Evolutionary conservation across 108 stramenopile species (phyloP).

Genomic region (Nannochloropsis salina): DNA sequence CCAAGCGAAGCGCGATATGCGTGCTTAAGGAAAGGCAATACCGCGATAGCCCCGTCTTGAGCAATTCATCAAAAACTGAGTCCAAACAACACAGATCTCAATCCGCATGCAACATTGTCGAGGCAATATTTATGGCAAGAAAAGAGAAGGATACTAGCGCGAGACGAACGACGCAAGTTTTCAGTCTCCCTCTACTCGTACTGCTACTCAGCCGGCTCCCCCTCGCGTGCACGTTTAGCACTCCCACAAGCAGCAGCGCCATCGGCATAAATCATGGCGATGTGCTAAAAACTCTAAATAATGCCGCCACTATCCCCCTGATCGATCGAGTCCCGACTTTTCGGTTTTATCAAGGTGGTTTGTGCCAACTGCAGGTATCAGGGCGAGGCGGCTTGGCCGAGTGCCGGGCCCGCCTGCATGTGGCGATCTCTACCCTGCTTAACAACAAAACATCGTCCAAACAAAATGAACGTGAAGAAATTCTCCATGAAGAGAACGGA

Average conservation of each 20-base stretch:
- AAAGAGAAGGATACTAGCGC: too few species aligned
- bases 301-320: neutral
- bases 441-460: neutral
- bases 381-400: neutral
- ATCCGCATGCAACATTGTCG: too few species aligned
- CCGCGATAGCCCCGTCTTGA: too few species aligned
- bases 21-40: too few species aligned
- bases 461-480: neutral
- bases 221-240: neutral
- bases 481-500: neutral
- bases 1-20: too few species aligned
- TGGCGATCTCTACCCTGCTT: neutral
- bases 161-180: neutral
- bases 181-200: neutral
- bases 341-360: neutral
- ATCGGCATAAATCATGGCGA: neutral
- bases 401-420: conserved; percentile 16
- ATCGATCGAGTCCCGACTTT: conserved; percentile 12
- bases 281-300: neutral
- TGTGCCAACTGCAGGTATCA: neutral
- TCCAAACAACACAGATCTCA: too few species aligned
- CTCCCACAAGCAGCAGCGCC: neutral
- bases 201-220: neutral
- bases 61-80: too few species aligned
- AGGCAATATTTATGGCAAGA: too few species aligned